Evolutionary conservation across 2,329 filamentous ascomycete species (phyloP), one percentile per base, ranked within the genome.

Genomic region (Colletotrichum magnum): DNA sequence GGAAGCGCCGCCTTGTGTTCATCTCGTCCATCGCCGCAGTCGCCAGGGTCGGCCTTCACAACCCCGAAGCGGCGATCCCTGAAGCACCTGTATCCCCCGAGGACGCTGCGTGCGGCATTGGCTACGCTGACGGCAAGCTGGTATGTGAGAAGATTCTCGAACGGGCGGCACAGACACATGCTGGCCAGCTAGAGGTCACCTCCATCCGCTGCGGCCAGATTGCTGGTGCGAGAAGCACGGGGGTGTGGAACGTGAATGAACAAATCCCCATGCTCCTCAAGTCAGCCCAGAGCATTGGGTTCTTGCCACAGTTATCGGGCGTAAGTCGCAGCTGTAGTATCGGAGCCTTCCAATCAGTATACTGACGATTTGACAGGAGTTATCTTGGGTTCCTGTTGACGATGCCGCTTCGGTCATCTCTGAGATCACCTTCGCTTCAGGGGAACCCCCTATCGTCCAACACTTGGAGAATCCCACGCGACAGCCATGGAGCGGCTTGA

Each of bases 101-200:
- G n/a, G 68, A 71, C 13, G 67, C 61, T 3, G 68, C 72, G 3
- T 73, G 68, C 43, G 70, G 71, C 6, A 68, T 75, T 36, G 73
- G 73, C 12, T 75, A 75, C 39, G 73, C 73, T 12, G 70, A 75
- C 43, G 73, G 64, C 36, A 75, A 75, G 61, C 66, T 73, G 4
- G 73, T 73, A 1, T 75, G 73, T 18, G 73, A 75, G 43, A 73
- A 71, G 65, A 70, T 74, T 12, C 47, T 75, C 7, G 72, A 73
- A 39, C 47, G 57, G 9, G 70, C 71, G 1, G 64, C 72, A 2
- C 21, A 54, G 18, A 45, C 26, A 2, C 65, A 65, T 43, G 53
- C 50, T 5, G 61, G 57, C 2, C 51, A 59, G 32, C 32, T 36
- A 6, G 32, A 36, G 32, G 32, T 36, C 10, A 36, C 32, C 32